Conservation (phyloP, 2,329 filamentous ascomycete species). For the Fusarium vanettenii region DNA sequence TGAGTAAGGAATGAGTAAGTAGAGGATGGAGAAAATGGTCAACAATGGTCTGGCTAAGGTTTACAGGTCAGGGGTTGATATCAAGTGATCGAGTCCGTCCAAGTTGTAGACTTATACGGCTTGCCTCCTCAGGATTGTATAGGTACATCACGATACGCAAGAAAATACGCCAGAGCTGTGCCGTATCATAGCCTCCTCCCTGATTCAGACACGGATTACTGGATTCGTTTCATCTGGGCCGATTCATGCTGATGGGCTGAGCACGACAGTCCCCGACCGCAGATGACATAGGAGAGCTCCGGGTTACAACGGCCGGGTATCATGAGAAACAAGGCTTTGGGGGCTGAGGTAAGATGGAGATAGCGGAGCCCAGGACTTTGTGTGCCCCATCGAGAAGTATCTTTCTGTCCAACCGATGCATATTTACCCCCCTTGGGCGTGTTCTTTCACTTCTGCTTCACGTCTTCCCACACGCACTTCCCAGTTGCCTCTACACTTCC, state of each 20-base stretch:
- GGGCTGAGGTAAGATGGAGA: not conserved
- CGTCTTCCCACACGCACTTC: not conserved
- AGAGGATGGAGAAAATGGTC: not conserved
- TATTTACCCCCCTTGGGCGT: not conserved
- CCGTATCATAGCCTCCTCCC: not conserved
- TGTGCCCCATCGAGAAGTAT: not conserved
- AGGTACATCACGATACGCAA: not conserved
- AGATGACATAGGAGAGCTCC: not conserved
- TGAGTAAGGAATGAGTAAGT: not conserved
- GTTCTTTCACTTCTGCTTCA: not conserved
- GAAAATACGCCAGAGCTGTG: not conserved
- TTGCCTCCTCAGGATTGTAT: not conserved
- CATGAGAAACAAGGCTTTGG: not conserved
- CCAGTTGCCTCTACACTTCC: not conserved
- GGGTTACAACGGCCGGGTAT: not conserved
- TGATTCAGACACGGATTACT: not conserved
- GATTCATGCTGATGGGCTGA: not conserved
- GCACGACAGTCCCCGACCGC: not conserved
- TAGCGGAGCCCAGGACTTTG: not conserved
- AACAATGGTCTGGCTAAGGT: not conserved
- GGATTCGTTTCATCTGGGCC: not conserved
- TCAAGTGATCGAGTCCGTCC: not conserved
- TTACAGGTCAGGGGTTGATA: not conserved
- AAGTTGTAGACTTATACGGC: not conserved
- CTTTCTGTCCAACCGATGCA: not conserved